phyloP scores from a whole-genome alignment of 192 early-diverging fungal genomes.

The Rhizophagus sp. region DNA sequence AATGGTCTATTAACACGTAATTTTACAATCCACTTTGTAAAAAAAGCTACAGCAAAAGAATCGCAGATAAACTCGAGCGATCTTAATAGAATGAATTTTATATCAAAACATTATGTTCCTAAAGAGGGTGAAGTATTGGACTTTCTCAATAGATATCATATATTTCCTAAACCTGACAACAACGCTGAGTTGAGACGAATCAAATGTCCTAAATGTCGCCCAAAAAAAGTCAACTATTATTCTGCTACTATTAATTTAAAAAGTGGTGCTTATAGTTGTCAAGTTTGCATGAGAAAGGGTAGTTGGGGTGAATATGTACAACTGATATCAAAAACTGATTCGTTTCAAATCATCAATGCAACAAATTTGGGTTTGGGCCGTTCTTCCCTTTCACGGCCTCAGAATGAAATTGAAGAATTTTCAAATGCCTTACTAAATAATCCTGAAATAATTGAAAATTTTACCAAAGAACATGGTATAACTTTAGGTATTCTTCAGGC shows the following conservation, averaged over 20 bases:
- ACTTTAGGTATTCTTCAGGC: slow-evolving; percentile 20
- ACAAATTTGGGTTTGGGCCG: slow-evolving; percentile 34
- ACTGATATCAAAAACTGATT: slow-evolving; percentile 39
- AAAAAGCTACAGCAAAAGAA: not conserved
- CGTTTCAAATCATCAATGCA: slow-evolving; percentile 38
- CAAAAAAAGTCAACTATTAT: slow-evolving; percentile 40
- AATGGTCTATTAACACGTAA: not conserved
- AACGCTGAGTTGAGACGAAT: slow-evolving; percentile 24
- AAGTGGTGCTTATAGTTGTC: slow-evolving; percentile 59
- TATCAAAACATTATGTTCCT: slow-evolving; percentile 34
- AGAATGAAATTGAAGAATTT: slow-evolving; percentile 45
- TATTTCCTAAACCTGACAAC: slow-evolving; percentile 33
- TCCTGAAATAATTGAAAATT: slow-evolving; percentile 41
- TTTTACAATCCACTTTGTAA: not conserved
- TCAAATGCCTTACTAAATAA: slow-evolving; percentile 38
- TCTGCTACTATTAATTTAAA: slow-evolving; percentile 51
- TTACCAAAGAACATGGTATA: slow-evolving; percentile 29
- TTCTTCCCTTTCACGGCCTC: slow-evolving; percentile 39
- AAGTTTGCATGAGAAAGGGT: slow-evolving; percentile 55
- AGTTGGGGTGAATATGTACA: slow-evolving; percentile 59
- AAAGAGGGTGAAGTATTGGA: slow-evolving; percentile 34
- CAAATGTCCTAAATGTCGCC: slow-evolving; percentile 41
- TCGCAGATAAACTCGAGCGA: not conserved
- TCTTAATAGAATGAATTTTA: not conserved
- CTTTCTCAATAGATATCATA: slow-evolving; percentile 36